Percentiles rank a stretch among this genome's conserved stretches.
Conservation (phyloP, 208 protist species). For the Trypanosoma congolense region DNA sequence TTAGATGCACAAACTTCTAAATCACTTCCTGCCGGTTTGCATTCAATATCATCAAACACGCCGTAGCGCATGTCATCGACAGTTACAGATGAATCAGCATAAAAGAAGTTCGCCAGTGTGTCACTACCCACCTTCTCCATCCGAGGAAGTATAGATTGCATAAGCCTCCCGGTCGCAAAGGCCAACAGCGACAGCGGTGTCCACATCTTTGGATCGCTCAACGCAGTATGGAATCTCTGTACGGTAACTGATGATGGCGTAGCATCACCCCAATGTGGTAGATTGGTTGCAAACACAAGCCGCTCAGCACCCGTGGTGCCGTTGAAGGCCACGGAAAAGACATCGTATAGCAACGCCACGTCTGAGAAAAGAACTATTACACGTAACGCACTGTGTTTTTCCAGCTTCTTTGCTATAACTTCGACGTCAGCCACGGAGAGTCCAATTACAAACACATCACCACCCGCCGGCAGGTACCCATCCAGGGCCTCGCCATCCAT, state of each 20-base stretch:
- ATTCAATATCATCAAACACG: conserved; percentile 8
- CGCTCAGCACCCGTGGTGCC: conserved; percentile 12
- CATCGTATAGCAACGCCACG: conserved; percentile 25
- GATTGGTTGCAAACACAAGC: conserved; percentile 33
- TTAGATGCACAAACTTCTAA: conserved; percentile 16
- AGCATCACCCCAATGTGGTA: conserved; percentile 43
- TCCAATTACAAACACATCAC: conserved; percentile 20
- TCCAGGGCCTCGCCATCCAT: not conserved
- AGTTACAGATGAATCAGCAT: conserved; percentile 11
- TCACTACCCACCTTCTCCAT: conserved; percentile 17
- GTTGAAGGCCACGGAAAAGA: conserved; percentile 23
- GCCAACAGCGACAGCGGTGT: conserved; percentile 13
- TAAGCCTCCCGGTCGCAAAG: conserved; percentile 9
- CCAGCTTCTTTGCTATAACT: conserved; percentile 19
- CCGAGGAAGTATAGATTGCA: conserved; percentile 10
- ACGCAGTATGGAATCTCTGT: conserved; percentile 9
- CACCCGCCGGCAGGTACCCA: not conserved
- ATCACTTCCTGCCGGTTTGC: conserved; percentile 1
- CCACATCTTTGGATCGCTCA: not conserved
- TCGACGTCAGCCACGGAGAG: conserved; percentile 11
- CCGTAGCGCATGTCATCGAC: conserved; percentile 29
- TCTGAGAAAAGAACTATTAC: conserved; percentile 34
- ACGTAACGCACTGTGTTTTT: conserved; percentile 2
- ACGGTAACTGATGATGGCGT: conserved; percentile 9
- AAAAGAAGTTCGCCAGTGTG: conserved; percentile 20